Conservation (phyloP, 805 yeast species). For the Candida oleophila region DNA sequence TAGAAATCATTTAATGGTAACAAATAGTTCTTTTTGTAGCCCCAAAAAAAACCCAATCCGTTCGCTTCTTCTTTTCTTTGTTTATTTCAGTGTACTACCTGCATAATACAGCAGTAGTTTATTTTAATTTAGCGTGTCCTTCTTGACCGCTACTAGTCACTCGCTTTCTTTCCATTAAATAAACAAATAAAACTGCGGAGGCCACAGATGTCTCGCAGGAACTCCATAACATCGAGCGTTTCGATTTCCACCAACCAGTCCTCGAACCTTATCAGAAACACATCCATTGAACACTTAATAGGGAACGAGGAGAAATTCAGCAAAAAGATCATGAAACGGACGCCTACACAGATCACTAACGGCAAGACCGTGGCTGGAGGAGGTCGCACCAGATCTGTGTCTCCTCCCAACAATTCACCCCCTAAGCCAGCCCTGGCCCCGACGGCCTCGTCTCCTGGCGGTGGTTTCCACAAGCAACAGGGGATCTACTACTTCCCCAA, state of each 20-base stretch:
- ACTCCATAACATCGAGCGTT: conserved; percentile 25
- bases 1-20: background rate
- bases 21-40: too few species aligned
- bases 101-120: background rate
- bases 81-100: background rate
- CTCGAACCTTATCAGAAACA: conserved; percentile 1
- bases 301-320: conserved; percentile 38
- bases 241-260: conserved; percentile 4
- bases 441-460: conserved; percentile 9
- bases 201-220: conserved; percentile 23
- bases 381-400: background rate
- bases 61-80: background rate
- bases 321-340: conserved; percentile 33
- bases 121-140: background rate
- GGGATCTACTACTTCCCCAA: conserved; percentile 44
- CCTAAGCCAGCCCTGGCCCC: conserved; percentile 4
- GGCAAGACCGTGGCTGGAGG: too few species aligned
- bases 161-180: background rate
- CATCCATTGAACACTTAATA: conserved; percentile 11
- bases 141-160: background rate
- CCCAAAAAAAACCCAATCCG: too few species aligned
- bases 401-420: conserved; percentile 1
- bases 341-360: conserved; percentile 9
- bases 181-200: background rate
- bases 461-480: conserved; percentile 5